Base-by-base conservation (phyloP, 371 early-diverging fungal species). In the Mortierella sp. region DNA sequence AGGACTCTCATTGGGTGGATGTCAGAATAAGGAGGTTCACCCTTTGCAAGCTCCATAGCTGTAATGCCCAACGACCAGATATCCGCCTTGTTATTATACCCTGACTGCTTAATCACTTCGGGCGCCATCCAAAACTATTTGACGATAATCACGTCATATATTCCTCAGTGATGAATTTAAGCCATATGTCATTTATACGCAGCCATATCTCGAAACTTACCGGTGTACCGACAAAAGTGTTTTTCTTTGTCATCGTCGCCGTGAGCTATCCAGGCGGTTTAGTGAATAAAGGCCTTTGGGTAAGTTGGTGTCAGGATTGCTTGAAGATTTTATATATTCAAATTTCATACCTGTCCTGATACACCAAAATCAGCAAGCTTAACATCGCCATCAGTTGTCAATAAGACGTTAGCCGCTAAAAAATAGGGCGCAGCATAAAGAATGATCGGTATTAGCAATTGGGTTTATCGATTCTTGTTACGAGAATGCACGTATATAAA, bases 11-110 rank as follows among this genome's bases (percentile, higher is more conserved):
- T 93, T 1, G 97, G 97, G 75, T 96, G 96, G 79, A 94, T 86
- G 60, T 97, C 95, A 3, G 96, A 91, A 75, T 96, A 95, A 20
- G 99, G 99, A 32, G 98, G 97, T 72, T 93, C 91, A 2, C 97
- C 97, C 65, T 93, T 94, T 47, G 98, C 97, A 57, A 99, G 87
- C 85, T 99, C 99, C 40, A 98, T 97, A 0, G 99, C 97, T 4
- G 99, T 97, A 70, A 99, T 98, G 12, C 99, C 99, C 39, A 99
- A 86, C 54, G 96, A 95, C 99, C 99, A 99, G 51, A 99, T 97
- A 87, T 99, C 99, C 0, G 97, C 98, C 90, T 97, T 98, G 84
- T 90, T 90, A 85, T 97, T 94, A 77, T 99, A 99, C 18, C 97
- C 98, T 4, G 96, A 94, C 84, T 96, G 95, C 73, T 93, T 93